A percentile compares a stretch with the other conserved stretches of the same genome.
phyloP scores from a whole-genome alignment of 2,329 filamentous ascomycete species.

The Alternaria sp. region DNA sequence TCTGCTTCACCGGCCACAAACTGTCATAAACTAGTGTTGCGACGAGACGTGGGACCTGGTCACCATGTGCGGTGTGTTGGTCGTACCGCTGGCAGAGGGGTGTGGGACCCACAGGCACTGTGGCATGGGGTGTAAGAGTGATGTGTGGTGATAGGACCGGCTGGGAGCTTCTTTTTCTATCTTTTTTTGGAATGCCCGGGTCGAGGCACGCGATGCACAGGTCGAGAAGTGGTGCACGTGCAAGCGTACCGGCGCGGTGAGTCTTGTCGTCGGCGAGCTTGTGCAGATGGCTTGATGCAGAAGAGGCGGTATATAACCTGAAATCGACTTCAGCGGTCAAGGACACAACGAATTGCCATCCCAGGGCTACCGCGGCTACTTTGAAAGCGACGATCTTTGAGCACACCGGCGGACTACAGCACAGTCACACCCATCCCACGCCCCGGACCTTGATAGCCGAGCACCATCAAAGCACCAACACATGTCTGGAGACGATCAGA shows the following conservation, averaged over 20 bases:
- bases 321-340: conserved; percentile 8
- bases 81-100: conserved; percentile 7
- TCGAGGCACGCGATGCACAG: conserved; percentile 9
- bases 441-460: not conserved
- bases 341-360: not conserved
- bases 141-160: conserved; percentile 3
- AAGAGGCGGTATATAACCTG: conserved; percentile 13
- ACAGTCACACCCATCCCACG: not conserved
- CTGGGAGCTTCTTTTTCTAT: not conserved
- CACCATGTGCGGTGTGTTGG: conserved; percentile 10
- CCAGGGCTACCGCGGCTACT: not conserved
- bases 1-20: conserved; percentile 3
- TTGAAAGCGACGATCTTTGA: not conserved
- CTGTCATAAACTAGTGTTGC: conserved; percentile 8
- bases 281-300: conserved; percentile 2
- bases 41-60: conserved; percentile 2
- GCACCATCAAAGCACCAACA: conserved; percentile 3
- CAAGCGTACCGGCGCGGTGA: conserved; percentile 11
- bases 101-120: conserved; percentile 4
- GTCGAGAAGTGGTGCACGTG: not conserved
- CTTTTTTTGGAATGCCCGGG: conserved; percentile 5
- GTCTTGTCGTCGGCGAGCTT: conserved; percentile 7
- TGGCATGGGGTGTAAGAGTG: conserved; percentile 6
- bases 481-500: conserved; percentile 8
- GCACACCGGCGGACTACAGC: conserved; percentile 1